Evolutionary conservation across 2,329 filamentous ascomycete species (phyloP).

Genomic region (Phaeophleospora eucalypticola): DNA sequence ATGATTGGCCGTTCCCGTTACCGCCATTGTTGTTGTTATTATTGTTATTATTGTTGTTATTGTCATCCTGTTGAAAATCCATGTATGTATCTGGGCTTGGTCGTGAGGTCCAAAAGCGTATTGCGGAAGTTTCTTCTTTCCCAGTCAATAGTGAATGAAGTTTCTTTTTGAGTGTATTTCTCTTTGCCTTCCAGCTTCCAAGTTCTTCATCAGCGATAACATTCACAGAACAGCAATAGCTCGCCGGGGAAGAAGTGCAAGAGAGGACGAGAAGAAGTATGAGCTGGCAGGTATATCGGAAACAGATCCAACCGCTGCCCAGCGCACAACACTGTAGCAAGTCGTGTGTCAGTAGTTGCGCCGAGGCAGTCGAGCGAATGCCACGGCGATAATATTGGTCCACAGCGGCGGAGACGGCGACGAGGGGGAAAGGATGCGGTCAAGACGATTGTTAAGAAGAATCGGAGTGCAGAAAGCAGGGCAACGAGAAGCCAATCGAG

Average conservation of each 20-base stretch:
- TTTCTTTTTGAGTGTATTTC: neutral
- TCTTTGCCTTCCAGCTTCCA: neutral
- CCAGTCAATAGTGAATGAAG: neutral
- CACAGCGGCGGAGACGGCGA: no score
- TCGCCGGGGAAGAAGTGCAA: neutral
- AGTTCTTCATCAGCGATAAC: neutral
- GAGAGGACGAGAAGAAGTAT: neutral
- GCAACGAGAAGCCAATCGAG: slow-evolving; percentile 1
- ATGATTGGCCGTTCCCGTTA: no score
- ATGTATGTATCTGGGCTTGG: no score
- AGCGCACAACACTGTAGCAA: neutral
- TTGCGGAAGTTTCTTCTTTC: no score
- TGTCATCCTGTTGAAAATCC: no score
- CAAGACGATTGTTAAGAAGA: neutral
- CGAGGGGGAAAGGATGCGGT: neutral
- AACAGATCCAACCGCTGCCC: neutral
- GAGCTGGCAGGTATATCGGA: neutral
- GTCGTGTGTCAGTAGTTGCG: slow-evolving; percentile 5
- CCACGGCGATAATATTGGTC: no score
- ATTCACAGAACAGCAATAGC: neutral
- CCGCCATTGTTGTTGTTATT: no score
- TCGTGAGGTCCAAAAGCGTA: no score
- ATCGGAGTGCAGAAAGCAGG: neutral
- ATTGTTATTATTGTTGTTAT: no score
- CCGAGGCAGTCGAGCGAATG: neutral